Evolutionary conservation across 2,329 filamentous ascomycete species (phyloP).

Genomic region (Leptodontidium sp.): DNA sequence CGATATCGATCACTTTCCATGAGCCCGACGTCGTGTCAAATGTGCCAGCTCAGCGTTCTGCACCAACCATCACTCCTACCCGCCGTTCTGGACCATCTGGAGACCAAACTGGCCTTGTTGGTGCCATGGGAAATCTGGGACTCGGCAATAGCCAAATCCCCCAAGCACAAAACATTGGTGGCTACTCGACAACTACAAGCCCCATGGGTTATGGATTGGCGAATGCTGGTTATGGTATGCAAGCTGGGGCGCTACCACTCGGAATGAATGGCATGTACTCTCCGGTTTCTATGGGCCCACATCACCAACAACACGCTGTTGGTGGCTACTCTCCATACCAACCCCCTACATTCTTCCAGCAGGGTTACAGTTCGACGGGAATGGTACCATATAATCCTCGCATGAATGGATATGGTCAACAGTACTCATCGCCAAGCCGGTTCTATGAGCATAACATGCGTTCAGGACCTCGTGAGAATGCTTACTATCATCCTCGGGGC

Average conservation of each 20-base stretch:
- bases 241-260: neutral
- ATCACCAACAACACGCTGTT: neutral
- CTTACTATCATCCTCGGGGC: slow-evolving; percentile 16
- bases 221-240: slow-evolving; percentile 13
- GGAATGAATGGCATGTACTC: slow-evolving; percentile 9
- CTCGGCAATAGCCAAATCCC: slow-evolving; percentile 3
- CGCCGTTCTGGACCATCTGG: slow-evolving; percentile 19
- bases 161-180: neutral
- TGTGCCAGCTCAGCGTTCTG: neutral
- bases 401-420: neutral
- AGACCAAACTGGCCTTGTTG: neutral
- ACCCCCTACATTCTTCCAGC: slow-evolving; percentile 8
- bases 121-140: slow-evolving; percentile 15
- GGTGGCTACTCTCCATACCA: neutral
- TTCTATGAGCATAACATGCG: neutral
- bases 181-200: neutral
- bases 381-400: slow-evolving; percentile 9
- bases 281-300: neutral
- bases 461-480: neutral
- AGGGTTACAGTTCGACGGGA: neutral
- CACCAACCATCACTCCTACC: slow-evolving; percentile 21
- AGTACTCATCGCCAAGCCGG: neutral
- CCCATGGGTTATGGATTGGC: neutral
- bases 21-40: slow-evolving; percentile 14
- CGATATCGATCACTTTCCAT: slow-evolving; percentile 10